Evolutionary conservation across 805 yeast species (phyloP).

Genomic region (Ogataea methanolica): DNA sequence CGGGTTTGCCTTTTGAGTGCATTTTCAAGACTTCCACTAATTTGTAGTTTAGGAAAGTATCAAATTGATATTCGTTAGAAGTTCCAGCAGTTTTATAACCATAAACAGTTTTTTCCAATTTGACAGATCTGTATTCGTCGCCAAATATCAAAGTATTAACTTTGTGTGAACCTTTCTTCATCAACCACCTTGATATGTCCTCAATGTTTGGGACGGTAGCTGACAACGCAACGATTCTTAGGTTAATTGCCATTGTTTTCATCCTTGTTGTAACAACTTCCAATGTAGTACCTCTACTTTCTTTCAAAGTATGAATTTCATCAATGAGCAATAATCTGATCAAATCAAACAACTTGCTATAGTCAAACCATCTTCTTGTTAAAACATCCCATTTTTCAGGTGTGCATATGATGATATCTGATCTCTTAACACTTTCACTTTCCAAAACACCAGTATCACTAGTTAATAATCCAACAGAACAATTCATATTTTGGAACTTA

Average conservation of each 20-base stretch:
- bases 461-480: conserved; percentile 47
- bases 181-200: conserved; percentile 44
- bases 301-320: conserved; percentile 44
- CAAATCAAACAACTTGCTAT: conserved; percentile 1
- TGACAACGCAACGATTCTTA: conserved; percentile 44
- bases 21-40: conserved; percentile 34
- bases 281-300: conserved; percentile 43
- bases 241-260: conserved; percentile 32
- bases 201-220: conserved; percentile 51
- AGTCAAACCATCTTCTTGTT: conserved; percentile 4
- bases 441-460: conserved; percentile 48
- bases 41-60: conserved; percentile 37
- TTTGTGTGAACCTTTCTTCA: conserved; percentile 10
- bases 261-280: conserved; percentile 46
- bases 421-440: conserved; percentile 40
- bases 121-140: conserved; percentile 44
- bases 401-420: conserved; percentile 51
- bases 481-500: conserved; percentile 33
- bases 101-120: conserved; percentile 36
- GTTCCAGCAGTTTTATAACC: conserved; percentile 34
- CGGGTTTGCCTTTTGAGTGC: conserved; percentile 39
- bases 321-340: conserved; percentile 51
- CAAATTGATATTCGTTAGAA: conserved; percentile 45
- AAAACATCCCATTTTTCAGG: conserved; percentile 38
- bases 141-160: conserved; percentile 41